A percentile compares a stretch with the other conserved stretches of the same genome.
These are phyloP conservation scores for Ensete ventricosum DNA, from an alignment of 176 grass and related monocot genomes.

Conservation along the genomic window DNA sequence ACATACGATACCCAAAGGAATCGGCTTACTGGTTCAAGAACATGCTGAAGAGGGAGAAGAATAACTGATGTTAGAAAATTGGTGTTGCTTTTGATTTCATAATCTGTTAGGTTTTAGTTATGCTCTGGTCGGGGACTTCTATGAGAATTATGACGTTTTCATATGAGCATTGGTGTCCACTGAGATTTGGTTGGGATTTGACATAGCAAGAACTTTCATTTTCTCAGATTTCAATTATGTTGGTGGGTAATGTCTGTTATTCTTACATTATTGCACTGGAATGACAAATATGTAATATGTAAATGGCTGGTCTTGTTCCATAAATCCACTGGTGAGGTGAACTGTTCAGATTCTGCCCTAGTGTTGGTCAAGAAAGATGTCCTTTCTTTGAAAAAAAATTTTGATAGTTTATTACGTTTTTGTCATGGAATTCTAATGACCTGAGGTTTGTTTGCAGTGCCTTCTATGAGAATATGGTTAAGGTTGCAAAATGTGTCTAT, in stretches of 20 bases:
- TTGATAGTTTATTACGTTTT: neutral
- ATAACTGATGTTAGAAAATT: neutral
- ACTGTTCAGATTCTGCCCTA: too few relatives aligned
- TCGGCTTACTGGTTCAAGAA: slow-evolving; percentile 47
- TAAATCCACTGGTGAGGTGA: too few relatives aligned
- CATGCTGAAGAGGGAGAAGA: neutral
- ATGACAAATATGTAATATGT: neutral
- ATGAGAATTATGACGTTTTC: too few relatives aligned
- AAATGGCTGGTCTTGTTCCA: neutral
- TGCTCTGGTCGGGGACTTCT: too few relatives aligned
- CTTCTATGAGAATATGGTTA: slow-evolving; percentile 86
- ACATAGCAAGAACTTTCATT: slow-evolving; percentile 81
- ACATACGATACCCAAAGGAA: slow-evolving; percentile 48
- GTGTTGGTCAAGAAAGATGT: too few relatives aligned
- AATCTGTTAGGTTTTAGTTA: too few relatives aligned
- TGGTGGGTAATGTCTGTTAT: slow-evolving; percentile 44
- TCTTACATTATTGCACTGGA: neutral
- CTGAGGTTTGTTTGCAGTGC: slow-evolving; percentile 37
- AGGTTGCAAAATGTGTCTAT: slow-evolving; percentile 68
- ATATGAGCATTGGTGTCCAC: too few relatives aligned
- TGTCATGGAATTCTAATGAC: neutral
- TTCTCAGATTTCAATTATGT: slow-evolving; percentile 80
- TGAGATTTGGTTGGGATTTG: slow-evolving; percentile 31
- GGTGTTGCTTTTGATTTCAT: too few relatives aligned
- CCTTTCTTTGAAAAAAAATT: too few relatives aligned